Percentiles rank a stretch among this genome's conserved stretches.
Conservation (phyloP, 2,329 filamentous ascomycete genomes). For the Ascochyta pisi region DNA sequence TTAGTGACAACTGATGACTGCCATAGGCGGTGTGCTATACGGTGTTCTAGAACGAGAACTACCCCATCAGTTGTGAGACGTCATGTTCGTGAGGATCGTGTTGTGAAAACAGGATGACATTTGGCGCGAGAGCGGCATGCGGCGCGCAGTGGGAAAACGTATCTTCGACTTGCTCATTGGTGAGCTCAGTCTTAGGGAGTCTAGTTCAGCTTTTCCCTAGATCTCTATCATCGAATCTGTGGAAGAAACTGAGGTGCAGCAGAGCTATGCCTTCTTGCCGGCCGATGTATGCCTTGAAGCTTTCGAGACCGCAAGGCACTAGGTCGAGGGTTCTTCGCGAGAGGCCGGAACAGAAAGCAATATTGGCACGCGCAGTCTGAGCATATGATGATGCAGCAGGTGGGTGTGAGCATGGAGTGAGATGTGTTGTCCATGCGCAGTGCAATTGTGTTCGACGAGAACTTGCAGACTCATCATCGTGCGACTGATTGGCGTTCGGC, state of each 20-base stretch:
- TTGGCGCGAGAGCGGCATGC: background rate
- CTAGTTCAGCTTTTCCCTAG: too few relatives aligned
- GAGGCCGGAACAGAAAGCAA: background rate
- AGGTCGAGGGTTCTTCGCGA: background rate
- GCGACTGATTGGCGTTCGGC: conserved; percentile 40
- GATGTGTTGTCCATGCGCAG: background rate
- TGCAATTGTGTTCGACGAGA: background rate
- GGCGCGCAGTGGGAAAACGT: background rate
- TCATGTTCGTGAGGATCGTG: background rate
- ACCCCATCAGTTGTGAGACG: background rate
- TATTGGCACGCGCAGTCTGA: background rate
- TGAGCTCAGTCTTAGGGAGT: background rate
- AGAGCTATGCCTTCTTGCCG: too few relatives aligned
- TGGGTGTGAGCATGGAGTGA: background rate
- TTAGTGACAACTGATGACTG: background rate
- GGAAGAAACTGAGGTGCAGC: too few relatives aligned
- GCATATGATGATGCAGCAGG: background rate
- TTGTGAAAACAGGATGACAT: background rate
- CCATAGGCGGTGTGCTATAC: background rate
- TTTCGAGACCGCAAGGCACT: background rate
- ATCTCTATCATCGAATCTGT: too few relatives aligned
- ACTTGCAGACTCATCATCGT: conserved; percentile 3
- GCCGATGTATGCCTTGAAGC: background rate
- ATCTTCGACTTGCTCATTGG: background rate
- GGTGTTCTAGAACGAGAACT: background rate